Evolutionary conservation across 495 filamentous ascomycete species (phyloP), one percentile per base, ranked within the genome.

Genomic region (Penicillium canescens): DNA sequence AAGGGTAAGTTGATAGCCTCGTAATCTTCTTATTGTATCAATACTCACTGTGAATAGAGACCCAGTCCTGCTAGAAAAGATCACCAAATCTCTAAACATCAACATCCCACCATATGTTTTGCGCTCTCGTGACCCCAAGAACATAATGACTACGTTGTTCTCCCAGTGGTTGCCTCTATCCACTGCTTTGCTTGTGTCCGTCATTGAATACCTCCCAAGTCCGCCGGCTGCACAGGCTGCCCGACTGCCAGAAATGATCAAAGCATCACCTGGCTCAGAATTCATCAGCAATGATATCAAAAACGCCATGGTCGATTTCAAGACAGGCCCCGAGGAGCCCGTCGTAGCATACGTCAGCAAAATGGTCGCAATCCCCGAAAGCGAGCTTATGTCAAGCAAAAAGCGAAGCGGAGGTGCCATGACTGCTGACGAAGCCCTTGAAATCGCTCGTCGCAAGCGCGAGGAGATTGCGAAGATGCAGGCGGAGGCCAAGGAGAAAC

Each of bases 311-410:
- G 63, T 89, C 4, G 79, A 85, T 2, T 97, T 94, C 65, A 87
- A 88, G 57, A 83, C 82, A 4, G 72, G 70, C 1, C 70, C 79
- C 8, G 79, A 83, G 0, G 87, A 87, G 42, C 93, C 94, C 2
- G 85, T 95, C 3, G 90, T 98, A 6, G 94, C 92, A 9, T 99
- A 95, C 59, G 91, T 99, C 38, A 97, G 92, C 71, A 99, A 99
- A 70, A 96, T 99, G 92, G 89, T 96, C 18, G 91, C 94, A 1
- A 83, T 98, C 14, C 92, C 90, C 2, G 90, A 92, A 61, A 96
- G 90, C 62, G 92, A 98, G 55, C 78, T 99, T 14, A 84, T 86
- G 2, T 91, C 92, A 55, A 93, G 86, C 63, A 82, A 88, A 24
- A 82, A 86, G 56, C 73, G 77, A 7, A 71, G 70, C 26, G 87